A percentile compares a stretch with the other conserved stretches of the same genome.
phyloP scores from a whole-genome alignment of 2,329 filamentous ascomycete genomes.

The Fusarium tupiense region DNA sequence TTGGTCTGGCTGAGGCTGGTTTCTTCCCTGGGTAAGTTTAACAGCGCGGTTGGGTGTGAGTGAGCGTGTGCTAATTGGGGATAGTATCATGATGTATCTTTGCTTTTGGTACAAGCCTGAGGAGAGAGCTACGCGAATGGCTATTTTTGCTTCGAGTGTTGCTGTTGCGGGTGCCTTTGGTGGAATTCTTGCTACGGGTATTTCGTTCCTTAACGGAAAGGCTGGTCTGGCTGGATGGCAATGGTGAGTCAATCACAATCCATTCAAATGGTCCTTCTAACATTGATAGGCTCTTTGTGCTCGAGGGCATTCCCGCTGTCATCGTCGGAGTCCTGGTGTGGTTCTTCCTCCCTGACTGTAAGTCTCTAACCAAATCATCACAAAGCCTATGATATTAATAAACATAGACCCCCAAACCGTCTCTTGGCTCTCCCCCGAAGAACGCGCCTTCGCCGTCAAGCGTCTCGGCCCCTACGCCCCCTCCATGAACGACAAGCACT shows the following conservation, averaged over 20 bases:
- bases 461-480: constrained; percentile 48
- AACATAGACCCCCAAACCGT: constrained; percentile 46
- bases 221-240: constrained; percentile 65
- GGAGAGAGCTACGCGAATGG: constrained; percentile 67
- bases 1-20: constrained; percentile 62
- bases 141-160: constrained; percentile 68
- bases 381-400: neutral
- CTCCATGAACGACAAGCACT: constrained; percentile 49
- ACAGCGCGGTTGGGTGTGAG: fast-evolving
- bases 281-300: constrained; percentile 66
- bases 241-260: constrained; percentile 13
- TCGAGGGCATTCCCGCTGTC: constrained; percentile 52
- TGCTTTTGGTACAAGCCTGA: constrained; percentile 71
- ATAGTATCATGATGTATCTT: constrained; percentile 62
- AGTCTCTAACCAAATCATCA: neutral
- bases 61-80: neutral
- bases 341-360: constrained; percentile 47
- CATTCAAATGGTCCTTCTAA: neutral
- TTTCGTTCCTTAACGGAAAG: constrained; percentile 57
- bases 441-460: constrained; percentile 48
- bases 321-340: constrained; percentile 46
- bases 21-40: constrained; percentile 56
- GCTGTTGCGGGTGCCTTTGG: constrained; percentile 69
- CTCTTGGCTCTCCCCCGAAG: constrained; percentile 46
- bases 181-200: constrained; percentile 64